A percentile compares a stretch with the other conserved stretches of the same genome.
Conservation (phyloP, 495 filamentous ascomycete species). For the Hypoxylon fragiforme region DNA sequence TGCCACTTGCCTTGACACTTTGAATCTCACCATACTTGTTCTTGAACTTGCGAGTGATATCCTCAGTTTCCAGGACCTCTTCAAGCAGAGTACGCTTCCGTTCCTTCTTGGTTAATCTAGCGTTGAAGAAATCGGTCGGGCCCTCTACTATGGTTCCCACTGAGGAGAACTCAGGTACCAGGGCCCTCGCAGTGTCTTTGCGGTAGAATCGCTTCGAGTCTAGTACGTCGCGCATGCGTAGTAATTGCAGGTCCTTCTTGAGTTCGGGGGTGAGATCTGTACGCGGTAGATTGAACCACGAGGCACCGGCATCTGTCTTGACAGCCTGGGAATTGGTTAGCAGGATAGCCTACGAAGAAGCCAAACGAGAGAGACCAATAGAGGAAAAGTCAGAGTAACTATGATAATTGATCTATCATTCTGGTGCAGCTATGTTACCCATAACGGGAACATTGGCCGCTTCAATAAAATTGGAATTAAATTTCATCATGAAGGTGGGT, state of each 20-base stretch:
- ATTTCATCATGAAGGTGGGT: conserved; percentile 45
- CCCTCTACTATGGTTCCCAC: conserved; percentile 89
- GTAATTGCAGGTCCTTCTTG: conserved; percentile 81
- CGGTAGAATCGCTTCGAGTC: conserved; percentile 92
- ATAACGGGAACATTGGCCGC: conserved; percentile 66
- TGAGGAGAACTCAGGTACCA: conserved; percentile 78
- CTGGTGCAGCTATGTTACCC: conserved; percentile 66
- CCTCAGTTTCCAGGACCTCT: conserved; percentile 72
- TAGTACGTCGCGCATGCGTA: conserved; percentile 85
- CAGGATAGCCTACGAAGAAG: conserved; percentile 15
- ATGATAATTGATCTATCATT: conserved; percentile 76
- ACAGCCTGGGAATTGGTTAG: conserved; percentile 40
- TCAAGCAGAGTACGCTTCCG: conserved; percentile 89
- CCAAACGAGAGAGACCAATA: conserved; percentile 10
- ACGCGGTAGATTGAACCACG: conserved; percentile 83
- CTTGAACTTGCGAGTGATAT: conserved; percentile 37
- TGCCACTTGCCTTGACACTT: conserved; percentile 35
- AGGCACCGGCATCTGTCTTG: conserved; percentile 52
- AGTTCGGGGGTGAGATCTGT: conserved; percentile 83
- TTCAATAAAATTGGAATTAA: conserved; percentile 50
- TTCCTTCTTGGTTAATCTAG: conserved; percentile 80
- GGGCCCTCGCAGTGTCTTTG: conserved; percentile 65
- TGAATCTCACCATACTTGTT: conserved; percentile 40
- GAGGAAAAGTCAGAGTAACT: conserved; percentile 93
- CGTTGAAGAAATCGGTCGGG: conserved; percentile 81